Base-by-base conservation (phyloP, 2,329 filamentous ascomycete species). In the Dendryphion nanum region DNA sequence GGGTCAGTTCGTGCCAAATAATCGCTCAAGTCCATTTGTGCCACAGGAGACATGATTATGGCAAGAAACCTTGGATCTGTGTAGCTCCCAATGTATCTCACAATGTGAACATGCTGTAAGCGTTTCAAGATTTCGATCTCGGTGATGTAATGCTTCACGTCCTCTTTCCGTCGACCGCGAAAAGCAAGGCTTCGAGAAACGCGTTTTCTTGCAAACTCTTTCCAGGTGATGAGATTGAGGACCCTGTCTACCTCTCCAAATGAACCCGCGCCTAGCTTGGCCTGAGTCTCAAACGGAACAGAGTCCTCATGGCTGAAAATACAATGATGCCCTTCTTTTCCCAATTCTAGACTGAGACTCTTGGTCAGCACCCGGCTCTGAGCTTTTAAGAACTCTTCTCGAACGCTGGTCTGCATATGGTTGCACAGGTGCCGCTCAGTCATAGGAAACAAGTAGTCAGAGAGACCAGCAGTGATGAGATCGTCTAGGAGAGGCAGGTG, bases 11-110 rank as follows among this genome's bases (percentile, higher is more conserved):
- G 53, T 41, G 12, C 44, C 8, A 56, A 29, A 18, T 52, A 56
- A 2, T 33, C 33, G 1, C 15, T 14, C 6, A 56, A 38, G 21
- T 54, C 41, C 41, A 40, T 48, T 5, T 56, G 42, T 7, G 53
- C 47, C 19, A 53, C 38, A 40, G 33, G 53, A 18, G 44, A 41
- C 57, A 64, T 64, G 17, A 66, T 47, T 1, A 66, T 32, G 14
- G 51, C 55, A 23, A 63, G 38, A 31, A 45, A 55, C 5, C 47
- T 37, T 3, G 45, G 18, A 30, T 63, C 60, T 3, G 59, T 62
- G 35, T 61, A 64, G 33, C 51, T 57, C 18, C 58, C 54, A 17
- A 63, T 46, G 28, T 55, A 48, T 28, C 54, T 37, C 12, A 61
- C 55, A 2, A 61, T 37, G 36, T 64, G 59, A 5, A 28, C 41